These are phyloP conservation scores for Thuja plicata DNA, from an alignment of 83 land plant genomes.

Conservation along the genomic window DNA sequence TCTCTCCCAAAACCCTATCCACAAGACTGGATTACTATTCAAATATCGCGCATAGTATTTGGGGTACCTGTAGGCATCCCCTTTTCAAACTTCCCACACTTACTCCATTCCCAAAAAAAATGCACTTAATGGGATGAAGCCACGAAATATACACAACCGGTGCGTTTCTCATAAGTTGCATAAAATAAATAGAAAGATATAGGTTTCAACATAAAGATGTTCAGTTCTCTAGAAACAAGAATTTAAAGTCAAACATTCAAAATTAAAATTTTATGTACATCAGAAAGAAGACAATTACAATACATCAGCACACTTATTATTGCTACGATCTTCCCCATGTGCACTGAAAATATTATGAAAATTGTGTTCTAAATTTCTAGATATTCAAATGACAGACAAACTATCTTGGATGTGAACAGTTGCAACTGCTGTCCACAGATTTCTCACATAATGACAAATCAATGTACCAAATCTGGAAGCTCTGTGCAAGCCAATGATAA, in stretches of 20 bases:
- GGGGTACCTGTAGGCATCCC: not conserved
- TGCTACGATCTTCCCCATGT: not conserved
- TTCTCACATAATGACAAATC: not conserved
- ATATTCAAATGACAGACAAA: not conserved
- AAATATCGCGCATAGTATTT: not conserved
- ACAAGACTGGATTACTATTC: not conserved
- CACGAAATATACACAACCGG: not conserved
- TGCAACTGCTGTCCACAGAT: not conserved
- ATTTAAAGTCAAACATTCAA: not conserved
- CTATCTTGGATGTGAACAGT: not conserved
- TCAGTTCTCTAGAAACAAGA: not conserved
- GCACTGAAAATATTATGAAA: not conserved
- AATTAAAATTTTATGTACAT: not conserved
- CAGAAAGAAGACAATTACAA: not conserved
- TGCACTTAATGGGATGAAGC: not conserved
- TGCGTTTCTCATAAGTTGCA: not conserved
- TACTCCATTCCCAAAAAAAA: not conserved
- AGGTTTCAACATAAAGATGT: not conserved
- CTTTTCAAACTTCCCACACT: not conserved
- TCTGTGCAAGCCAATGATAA: not conserved
- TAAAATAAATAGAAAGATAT: not conserved
- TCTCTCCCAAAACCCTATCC: no score
- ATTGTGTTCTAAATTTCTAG: not conserved
- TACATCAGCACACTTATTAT: not conserved
- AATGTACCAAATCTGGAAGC: not conserved